phyloP scores from a whole-genome alignment of 208 protist genomes.

The Crithidia brevicula region DNA sequence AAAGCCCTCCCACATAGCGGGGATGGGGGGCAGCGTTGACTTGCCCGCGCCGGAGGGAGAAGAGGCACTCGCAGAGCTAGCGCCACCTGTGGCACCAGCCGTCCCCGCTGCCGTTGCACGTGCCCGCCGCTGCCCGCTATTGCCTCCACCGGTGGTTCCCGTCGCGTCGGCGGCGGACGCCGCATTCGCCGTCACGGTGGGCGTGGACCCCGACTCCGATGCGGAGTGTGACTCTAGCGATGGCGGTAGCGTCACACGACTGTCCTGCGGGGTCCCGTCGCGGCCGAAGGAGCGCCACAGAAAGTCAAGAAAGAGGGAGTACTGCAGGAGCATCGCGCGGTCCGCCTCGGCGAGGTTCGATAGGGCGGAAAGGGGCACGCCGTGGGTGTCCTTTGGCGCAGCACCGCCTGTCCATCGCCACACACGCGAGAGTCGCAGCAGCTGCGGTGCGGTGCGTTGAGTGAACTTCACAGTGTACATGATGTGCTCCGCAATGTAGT shows the following conservation, averaged over 20 bases:
- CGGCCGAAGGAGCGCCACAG: slow-evolving; percentile 54
- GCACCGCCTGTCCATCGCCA: slow-evolving; percentile 44
- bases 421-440: slow-evolving; percentile 57
- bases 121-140: not conserved
- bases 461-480: slow-evolving; percentile 80
- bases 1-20: slow-evolving; percentile 68
- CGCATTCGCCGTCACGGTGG: slow-evolving; percentile 6
- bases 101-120: not conserved
- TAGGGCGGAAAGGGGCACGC: slow-evolving; percentile 10
- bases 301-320: slow-evolving; percentile 57
- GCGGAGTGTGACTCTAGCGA: slow-evolving; percentile 35
- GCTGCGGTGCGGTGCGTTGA: slow-evolving; percentile 50
- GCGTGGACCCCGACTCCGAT: not conserved
- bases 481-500: slow-evolving; percentile 81
- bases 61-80: not conserved
- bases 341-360: slow-evolving; percentile 24
- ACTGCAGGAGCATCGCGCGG: slow-evolving; percentile 29
- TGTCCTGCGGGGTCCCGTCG: slow-evolving; percentile 50
- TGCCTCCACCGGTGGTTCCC: not conserved
- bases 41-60: not conserved
- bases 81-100: not conserved
- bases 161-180: not conserved
- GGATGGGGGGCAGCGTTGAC: slow-evolving; percentile 44
- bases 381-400: not conserved
- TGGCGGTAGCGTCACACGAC: slow-evolving; percentile 31